phyloP scores from a whole-genome alignment of 805 yeast species.

The Metschnikowia sp. region DNA sequence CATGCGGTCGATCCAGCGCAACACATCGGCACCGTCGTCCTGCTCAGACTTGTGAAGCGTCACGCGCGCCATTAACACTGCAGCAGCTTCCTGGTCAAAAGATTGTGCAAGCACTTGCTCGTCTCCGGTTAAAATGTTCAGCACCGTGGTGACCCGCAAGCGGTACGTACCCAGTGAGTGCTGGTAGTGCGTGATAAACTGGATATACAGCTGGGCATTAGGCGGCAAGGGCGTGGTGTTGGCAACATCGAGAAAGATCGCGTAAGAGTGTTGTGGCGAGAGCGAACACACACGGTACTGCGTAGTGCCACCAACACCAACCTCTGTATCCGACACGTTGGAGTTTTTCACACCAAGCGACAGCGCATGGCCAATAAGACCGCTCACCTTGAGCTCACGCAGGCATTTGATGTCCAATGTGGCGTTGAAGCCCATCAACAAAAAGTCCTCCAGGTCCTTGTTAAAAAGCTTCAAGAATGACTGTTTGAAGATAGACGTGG shows the following conservation, averaged over 20 bases:
- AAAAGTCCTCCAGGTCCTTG: slow-evolving; percentile 82
- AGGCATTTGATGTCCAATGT: slow-evolving; percentile 83
- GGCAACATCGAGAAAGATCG: slow-evolving; percentile 79
- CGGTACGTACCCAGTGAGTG: slow-evolving; percentile 92
- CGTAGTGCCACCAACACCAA: slow-evolving; percentile 91
- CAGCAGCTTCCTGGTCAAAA: slow-evolving; percentile 99
- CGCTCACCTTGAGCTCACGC: slow-evolving; percentile 82
- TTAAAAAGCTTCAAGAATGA: slow-evolving; percentile 82
- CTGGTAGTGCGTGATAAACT: slow-evolving; percentile 88
- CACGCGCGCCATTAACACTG: slow-evolving; percentile 86
- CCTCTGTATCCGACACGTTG: slow-evolving; percentile 86
- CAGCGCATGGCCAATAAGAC: slow-evolving; percentile 90
- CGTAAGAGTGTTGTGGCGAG: slow-evolving; percentile 86
- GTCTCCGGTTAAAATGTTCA: slow-evolving; percentile 51
- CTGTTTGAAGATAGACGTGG: slow-evolving; percentile 91
- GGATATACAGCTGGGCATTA: slow-evolving; percentile 56
- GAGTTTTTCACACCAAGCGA: slow-evolving; percentile 63
- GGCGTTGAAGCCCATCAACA: slow-evolving; percentile 89
- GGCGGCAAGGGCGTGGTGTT: slow-evolving; percentile 44
- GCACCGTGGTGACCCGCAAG: slow-evolving; percentile 84
- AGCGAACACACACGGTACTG: slow-evolving; percentile 83
- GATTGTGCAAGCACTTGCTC: slow-evolving; percentile 50
- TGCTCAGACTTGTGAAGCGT: slow-evolving; percentile 76
- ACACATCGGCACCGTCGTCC: slow-evolving; percentile 89
- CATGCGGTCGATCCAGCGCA: slow-evolving; percentile 93